phyloP scores from a whole-genome alignment of 1,284 basidiomycete species.

The Pyrrhoderma lamaoense region DNA sequence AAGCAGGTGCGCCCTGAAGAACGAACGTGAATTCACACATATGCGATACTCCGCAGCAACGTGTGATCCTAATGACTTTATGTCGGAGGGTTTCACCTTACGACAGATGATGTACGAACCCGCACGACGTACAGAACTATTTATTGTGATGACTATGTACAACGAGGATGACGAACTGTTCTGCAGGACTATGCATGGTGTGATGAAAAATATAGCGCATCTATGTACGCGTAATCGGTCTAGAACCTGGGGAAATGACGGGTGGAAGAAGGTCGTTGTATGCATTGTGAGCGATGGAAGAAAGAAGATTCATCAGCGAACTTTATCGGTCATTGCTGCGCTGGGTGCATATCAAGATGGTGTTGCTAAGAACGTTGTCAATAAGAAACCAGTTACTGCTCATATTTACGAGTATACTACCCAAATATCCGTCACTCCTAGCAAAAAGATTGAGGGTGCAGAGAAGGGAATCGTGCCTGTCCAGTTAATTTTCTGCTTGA shows the following conservation, averaged over 20 bases:
- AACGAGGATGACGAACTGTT: constrained; percentile 74
- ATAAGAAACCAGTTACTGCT: constrained; percentile 78
- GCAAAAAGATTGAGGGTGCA: constrained; percentile 75
- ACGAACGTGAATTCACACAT: constrained; percentile 87
- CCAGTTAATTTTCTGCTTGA: constrained; percentile 91
- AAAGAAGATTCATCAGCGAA: constrained; percentile 80
- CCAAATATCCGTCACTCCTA: constrained; percentile 78
- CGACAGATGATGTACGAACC: constrained; percentile 81
- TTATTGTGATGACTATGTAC: constrained; percentile 78
- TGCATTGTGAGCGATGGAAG: constrained; percentile 47
- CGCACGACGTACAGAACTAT: constrained; percentile 73
- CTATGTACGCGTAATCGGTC: constrained; percentile 76
- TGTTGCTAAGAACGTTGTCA: constrained; percentile 88
- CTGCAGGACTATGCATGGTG: constrained; percentile 85
- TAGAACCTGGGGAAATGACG: constrained; percentile 93
- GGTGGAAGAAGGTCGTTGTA: constrained; percentile 90
- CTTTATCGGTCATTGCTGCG: constrained; percentile 78
- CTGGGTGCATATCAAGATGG: constrained; percentile 86
- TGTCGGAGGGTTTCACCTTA: constrained; percentile 71
- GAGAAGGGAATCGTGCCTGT: constrained; percentile 81
- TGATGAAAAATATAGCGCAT: constrained; percentile 83
- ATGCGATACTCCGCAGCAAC: constrained; percentile 94
- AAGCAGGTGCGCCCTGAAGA: constrained; percentile 66
- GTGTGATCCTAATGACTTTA: constrained; percentile 88
- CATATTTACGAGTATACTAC: constrained; percentile 96